Evolutionary conservation across 2,329 filamentous ascomycete genomes (phyloP).

Genomic region (Colletotrichum gigasporum): DNA sequence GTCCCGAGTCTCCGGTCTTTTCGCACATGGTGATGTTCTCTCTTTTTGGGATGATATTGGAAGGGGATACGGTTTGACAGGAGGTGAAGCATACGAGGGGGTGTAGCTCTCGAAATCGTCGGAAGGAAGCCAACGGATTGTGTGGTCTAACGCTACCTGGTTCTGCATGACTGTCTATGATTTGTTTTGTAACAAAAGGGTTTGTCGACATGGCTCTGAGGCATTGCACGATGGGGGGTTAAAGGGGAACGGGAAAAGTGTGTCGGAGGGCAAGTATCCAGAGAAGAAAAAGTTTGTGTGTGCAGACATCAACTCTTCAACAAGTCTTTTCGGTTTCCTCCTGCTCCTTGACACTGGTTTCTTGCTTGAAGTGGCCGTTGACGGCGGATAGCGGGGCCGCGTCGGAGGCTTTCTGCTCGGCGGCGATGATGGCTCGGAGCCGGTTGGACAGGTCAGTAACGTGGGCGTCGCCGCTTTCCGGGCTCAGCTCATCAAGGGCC

Average conservation of each 20-base stretch:
- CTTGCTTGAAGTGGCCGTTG: conserved; percentile 35
- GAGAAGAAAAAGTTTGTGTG: background rate
- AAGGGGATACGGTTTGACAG: background rate
- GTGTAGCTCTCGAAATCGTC: conserved; percentile 3
- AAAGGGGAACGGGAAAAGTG: background rate
- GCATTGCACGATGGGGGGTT: background rate
- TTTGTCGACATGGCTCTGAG: background rate
- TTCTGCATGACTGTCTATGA: conserved; percentile 10
- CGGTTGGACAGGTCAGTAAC: conserved; percentile 82
- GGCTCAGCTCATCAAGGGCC: conserved; percentile 76
- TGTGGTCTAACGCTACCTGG: conserved; percentile 21
- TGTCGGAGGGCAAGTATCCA: background rate
- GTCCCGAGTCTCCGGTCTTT: background rate
- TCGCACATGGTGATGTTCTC: conserved; percentile 12
- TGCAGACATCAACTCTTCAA: conserved; percentile 34
- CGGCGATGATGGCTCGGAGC: conserved; percentile 69
- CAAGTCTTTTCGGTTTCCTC: conserved; percentile 65
- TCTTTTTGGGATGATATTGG: background rate
- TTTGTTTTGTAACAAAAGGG: conserved; percentile 17
- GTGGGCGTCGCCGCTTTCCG: conserved; percentile 84
- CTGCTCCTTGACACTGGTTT: conserved; percentile 53
- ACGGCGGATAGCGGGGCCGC: conserved; percentile 2
- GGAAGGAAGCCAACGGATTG: conserved; percentile 5
- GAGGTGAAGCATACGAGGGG: background rate
- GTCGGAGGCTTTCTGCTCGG: conserved; percentile 35